These are phyloP conservation scores for Sphagnum fallax DNA, from an alignment of 228 moss, liverwort and hornwort genomes.

Conservation along the genomic window DNA sequence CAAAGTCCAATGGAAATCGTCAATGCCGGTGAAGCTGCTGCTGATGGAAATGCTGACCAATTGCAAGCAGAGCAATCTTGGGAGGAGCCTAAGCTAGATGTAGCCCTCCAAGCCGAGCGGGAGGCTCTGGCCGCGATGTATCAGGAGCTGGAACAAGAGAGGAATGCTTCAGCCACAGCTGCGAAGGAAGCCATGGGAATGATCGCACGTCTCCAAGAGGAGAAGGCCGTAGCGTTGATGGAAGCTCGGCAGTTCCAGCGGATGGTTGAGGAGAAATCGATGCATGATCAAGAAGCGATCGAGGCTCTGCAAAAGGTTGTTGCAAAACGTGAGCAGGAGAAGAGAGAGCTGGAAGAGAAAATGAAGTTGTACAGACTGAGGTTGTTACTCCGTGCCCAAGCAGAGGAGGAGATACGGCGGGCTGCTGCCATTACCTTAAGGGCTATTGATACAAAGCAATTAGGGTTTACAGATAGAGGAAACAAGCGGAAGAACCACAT, in stretches of 20 bases:
- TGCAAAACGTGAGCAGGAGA: conserved; percentile 57
- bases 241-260: conserved; percentile 84
- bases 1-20: too few relatives aligned
- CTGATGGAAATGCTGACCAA: neutral
- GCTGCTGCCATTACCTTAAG: neutral
- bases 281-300: conserved; percentile 81
- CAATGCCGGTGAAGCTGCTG: neutral
- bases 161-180: conserved; percentile 71
- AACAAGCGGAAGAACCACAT: too few relatives aligned
- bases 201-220: conserved; percentile 90
- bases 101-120: conserved; percentile 54
- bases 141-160: conserved; percentile 75
- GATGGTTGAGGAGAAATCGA: conserved; percentile 78
- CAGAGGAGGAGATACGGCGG: neutral
- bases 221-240: conserved; percentile 78
- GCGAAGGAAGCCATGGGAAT: conserved; percentile 96
- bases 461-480: too few relatives aligned
- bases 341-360: conserved; percentile 58
- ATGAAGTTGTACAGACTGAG: conserved; percentile 40
- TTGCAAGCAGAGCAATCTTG: neutral
- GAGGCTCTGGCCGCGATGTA: conserved; percentile 56
- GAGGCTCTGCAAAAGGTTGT: conserved; percentile 67
- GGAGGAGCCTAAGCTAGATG: conserved; percentile 17
- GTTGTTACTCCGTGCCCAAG: conserved; percentile 14
- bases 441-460: too few relatives aligned